A percentile compares a stretch with the other conserved stretches of the same genome.
Evolutionary conservation across 2,329 filamentous ascomycete species (phyloP).

Genomic region (Epicoccum nigrum): DNA sequence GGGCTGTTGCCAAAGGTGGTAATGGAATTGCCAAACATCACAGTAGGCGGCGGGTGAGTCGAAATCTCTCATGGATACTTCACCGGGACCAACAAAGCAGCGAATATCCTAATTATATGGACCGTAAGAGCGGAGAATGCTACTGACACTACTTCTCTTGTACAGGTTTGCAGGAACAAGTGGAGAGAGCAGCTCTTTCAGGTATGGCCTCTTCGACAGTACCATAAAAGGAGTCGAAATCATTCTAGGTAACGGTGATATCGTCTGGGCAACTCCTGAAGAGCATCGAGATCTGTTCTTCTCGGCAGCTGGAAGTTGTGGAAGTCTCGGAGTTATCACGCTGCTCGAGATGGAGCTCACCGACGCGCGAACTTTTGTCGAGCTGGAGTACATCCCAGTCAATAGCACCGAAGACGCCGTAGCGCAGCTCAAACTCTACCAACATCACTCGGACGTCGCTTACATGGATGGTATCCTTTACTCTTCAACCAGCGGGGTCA

Average conservation of each 20-base stretch:
- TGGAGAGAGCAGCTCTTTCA: slow-evolving; percentile 71
- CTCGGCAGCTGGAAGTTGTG: slow-evolving; percentile 64
- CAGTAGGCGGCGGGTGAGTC: slow-evolving; percentile 63
- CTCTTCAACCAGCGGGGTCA: slow-evolving; percentile 59
- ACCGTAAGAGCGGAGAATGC: not conserved
- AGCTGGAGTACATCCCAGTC: slow-evolving; percentile 66
- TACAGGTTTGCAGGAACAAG: slow-evolving; percentile 65
- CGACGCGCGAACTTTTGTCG: slow-evolving; percentile 62
- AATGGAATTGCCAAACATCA: slow-evolving; percentile 75
- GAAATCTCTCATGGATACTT: not conserved
- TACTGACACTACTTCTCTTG: not conserved
- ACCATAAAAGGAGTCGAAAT: slow-evolving; percentile 69
- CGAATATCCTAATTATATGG: not conserved
- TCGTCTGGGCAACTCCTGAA: slow-evolving; percentile 55
- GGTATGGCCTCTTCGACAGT: slow-evolving; percentile 69
- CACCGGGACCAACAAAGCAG: not conserved
- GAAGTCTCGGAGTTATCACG: slow-evolving; percentile 66
- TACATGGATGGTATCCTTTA: slow-evolving; percentile 76
- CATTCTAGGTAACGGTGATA: slow-evolving; percentile 63
- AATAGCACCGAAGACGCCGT: slow-evolving; percentile 58
- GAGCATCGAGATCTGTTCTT: slow-evolving; percentile 62
- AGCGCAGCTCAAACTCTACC: slow-evolving; percentile 56
- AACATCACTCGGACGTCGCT: slow-evolving; percentile 55
- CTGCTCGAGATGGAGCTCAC: slow-evolving; percentile 65
- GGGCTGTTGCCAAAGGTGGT: slow-evolving; percentile 68